phyloP scores from a whole-genome alignment of 2,329 filamentous ascomycete species.

The Colletotrichum tofieldiae region DNA sequence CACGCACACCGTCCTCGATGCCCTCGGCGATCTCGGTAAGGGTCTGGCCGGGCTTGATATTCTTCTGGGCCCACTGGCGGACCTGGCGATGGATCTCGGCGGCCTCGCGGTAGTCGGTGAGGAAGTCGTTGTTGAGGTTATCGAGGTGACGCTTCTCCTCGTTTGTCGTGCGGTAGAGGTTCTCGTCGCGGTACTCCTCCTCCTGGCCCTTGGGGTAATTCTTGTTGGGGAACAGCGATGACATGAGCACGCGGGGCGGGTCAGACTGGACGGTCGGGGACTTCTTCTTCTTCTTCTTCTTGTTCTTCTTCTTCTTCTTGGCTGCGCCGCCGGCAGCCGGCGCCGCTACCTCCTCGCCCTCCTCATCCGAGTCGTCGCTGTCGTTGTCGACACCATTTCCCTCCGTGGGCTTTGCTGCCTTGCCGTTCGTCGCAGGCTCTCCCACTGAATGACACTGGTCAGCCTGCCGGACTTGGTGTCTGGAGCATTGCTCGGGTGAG shows the following conservation, averaged over 20 bases:
- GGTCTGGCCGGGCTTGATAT: conserved; percentile 85
- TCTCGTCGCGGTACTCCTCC: conserved; percentile 83
- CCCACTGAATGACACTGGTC: conserved; percentile 53
- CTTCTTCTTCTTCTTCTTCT: conserved; percentile 80
- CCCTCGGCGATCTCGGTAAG: conserved; percentile 88
- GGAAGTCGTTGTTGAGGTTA: conserved; percentile 74
- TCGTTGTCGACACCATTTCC: conserved; percentile 57
- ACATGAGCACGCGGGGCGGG: conserved; percentile 81
- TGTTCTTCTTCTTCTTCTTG: conserved; percentile 88
- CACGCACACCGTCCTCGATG: conserved; percentile 86
- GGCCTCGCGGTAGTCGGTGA: conserved; percentile 85
- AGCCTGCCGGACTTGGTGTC: conserved; percentile 24
- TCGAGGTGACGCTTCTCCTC: conserved; percentile 90
- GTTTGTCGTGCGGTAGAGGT: conserved; percentile 83
- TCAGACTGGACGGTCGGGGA: conserved; percentile 80
- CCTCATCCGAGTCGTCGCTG: conserved; percentile 68
- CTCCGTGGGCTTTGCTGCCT: conserved; percentile 56
- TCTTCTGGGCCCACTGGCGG: conserved; percentile 85
- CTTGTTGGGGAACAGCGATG: conserved; percentile 80
- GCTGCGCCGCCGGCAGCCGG: conserved; percentile 55
- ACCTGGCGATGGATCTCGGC: conserved; percentile 91
- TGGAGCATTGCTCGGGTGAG: background rate
- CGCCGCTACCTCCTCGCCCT: conserved; percentile 59
- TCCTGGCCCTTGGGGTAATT: conserved; percentile 85
- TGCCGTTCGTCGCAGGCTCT: conserved; percentile 57